A percentile compares a stretch with the other conserved stretches of the same genome.
Conservation (phyloP, 2,329 filamentous ascomycete species). For the Cytospora piceicola region DNA sequence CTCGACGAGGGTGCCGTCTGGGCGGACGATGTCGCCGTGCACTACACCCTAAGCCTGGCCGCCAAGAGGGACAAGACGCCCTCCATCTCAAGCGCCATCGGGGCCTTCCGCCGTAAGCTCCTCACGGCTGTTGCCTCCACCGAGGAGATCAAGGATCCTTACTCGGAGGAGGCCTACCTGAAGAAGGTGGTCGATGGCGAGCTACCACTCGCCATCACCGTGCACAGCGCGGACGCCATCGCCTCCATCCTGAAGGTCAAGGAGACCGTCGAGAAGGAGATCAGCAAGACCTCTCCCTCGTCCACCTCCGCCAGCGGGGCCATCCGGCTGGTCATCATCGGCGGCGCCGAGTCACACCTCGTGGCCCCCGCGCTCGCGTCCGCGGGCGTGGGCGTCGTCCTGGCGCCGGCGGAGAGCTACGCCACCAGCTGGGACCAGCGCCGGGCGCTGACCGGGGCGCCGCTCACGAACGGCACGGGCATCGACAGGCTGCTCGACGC, state of each 20-base stretch:
- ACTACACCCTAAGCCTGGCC: slow-evolving; percentile 58
- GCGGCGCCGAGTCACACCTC: slow-evolving; percentile 66
- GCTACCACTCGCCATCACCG: slow-evolving; percentile 59
- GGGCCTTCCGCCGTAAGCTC: slow-evolving; percentile 56
- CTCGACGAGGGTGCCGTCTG: slow-evolving; percentile 57
- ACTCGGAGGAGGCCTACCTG: slow-evolving; percentile 55
- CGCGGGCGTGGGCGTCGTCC: slow-evolving; percentile 61
- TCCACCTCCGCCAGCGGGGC: slow-evolving; percentile 5
- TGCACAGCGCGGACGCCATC: slow-evolving; percentile 67
- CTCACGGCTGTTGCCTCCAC: slow-evolving; percentile 52
- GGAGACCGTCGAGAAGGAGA: slow-evolving; percentile 53
- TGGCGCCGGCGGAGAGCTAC: slow-evolving; percentile 62
- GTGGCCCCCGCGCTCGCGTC: slow-evolving; percentile 61
- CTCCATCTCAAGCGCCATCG: slow-evolving; percentile 60
- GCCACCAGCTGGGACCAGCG: slow-evolving; percentile 63
- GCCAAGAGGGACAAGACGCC: slow-evolving; percentile 50
- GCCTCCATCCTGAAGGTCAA: slow-evolving; percentile 64
- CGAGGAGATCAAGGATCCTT: slow-evolving; percentile 45
- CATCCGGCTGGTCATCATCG: slow-evolving; percentile 61
- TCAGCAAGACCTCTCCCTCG: slow-evolving; percentile 28
- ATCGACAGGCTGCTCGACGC: slow-evolving; percentile 61
- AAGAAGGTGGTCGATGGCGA: slow-evolving; percentile 58
- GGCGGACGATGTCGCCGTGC: slow-evolving; percentile 56
- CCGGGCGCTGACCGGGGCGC: slow-evolving; percentile 65
- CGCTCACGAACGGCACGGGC: slow-evolving; percentile 67